Evolutionary conservation across 176 grass and related monocot genomes (phyloP).

Genomic region (Oryza punctata): DNA sequence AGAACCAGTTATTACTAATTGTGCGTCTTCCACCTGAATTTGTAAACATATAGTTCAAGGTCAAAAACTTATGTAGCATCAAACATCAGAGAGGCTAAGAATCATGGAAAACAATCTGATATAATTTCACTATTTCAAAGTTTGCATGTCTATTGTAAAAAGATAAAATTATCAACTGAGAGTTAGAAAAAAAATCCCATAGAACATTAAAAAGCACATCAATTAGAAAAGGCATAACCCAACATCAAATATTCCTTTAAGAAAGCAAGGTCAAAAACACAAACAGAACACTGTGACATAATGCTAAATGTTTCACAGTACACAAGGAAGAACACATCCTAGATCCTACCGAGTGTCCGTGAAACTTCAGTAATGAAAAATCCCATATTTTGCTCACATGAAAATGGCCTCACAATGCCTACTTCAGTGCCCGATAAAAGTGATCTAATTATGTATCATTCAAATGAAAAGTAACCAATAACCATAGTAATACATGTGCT

Average conservation of each 20-base stretch:
- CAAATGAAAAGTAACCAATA: neutral
- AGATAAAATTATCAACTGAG: neutral
- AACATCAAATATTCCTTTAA: neutral
- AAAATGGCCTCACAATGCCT: neutral
- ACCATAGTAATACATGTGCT: neutral
- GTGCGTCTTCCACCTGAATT: slow-evolving; percentile 74
- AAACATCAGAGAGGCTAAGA: neutral
- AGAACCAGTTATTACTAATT: slow-evolving; percentile 79
- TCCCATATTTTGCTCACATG: neutral
- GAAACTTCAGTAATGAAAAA: neutral
- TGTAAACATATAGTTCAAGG: slow-evolving; percentile 22
- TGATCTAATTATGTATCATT: neutral
- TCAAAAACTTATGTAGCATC: slow-evolving; percentile 4
- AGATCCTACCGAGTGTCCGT: neutral
- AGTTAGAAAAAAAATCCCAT: neutral
- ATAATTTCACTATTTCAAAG: slow-evolving; percentile 4
- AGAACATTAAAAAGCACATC: slow-evolving; percentile 12
- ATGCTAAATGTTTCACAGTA: neutral
- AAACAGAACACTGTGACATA: neutral
- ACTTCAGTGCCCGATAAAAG: neutral
- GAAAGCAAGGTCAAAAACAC: neutral
- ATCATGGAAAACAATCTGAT: slow-evolving; percentile 8
- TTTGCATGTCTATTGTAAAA: slow-evolving; percentile 16
- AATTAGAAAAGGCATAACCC: neutral
- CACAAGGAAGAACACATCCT: neutral